phyloP scores from a whole-genome alignment of 352 stramenopile species.

The Phytophthora sansomeana region DNA sequence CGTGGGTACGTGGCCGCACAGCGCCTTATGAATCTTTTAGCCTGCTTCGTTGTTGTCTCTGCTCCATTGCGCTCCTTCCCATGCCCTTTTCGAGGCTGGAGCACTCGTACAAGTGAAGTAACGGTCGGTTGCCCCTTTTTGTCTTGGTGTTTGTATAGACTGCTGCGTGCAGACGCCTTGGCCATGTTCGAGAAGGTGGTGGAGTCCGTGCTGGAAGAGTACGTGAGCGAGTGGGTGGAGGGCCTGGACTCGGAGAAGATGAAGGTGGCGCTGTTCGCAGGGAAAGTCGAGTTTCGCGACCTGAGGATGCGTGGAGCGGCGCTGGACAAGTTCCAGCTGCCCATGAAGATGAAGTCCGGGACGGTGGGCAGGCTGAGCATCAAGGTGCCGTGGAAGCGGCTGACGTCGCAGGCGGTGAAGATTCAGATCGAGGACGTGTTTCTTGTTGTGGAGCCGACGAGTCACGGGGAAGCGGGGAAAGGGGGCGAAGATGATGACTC shows the following conservation, averaged over 20 bases:
- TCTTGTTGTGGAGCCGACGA: slow-evolving; percentile 70
- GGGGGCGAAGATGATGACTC: slow-evolving; percentile 55
- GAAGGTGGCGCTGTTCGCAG: slow-evolving; percentile 84
- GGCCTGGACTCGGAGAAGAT: slow-evolving; percentile 89
- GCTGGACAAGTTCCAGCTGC: slow-evolving; percentile 84
- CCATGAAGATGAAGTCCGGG: slow-evolving; percentile 77
- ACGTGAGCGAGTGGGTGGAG: slow-evolving; percentile 88
- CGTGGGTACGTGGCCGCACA: slow-evolving; percentile 5
- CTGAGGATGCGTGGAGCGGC: slow-evolving; percentile 72
- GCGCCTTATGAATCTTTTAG: not conserved
- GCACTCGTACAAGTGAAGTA: slow-evolving; percentile 8
- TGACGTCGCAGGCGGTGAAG: slow-evolving; percentile 81
- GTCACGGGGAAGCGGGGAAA: slow-evolving; percentile 55
- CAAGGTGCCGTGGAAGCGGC: slow-evolving; percentile 87
- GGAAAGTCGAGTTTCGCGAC: slow-evolving; percentile 86
- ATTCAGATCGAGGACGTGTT: slow-evolving; percentile 83
- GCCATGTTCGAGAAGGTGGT: slow-evolving; percentile 89
- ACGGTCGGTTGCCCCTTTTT: slow-evolving; percentile 16
- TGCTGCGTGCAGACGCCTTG: not conserved
- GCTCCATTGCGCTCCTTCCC: slow-evolving; percentile 5
- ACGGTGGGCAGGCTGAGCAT: slow-evolving; percentile 73
- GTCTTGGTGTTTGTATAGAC: slow-evolving; percentile 10
- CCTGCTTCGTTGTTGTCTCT: not conserved
- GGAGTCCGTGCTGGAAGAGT: slow-evolving; percentile 87
- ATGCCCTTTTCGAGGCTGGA: slow-evolving; percentile 2